Percentiles rank a stretch among this genome's conserved stretches.
These are phyloP conservation scores for Xylogone sp. DNA, from an alignment of 2,329 filamentous ascomycete genomes.

Conservation along the genomic window DNA sequence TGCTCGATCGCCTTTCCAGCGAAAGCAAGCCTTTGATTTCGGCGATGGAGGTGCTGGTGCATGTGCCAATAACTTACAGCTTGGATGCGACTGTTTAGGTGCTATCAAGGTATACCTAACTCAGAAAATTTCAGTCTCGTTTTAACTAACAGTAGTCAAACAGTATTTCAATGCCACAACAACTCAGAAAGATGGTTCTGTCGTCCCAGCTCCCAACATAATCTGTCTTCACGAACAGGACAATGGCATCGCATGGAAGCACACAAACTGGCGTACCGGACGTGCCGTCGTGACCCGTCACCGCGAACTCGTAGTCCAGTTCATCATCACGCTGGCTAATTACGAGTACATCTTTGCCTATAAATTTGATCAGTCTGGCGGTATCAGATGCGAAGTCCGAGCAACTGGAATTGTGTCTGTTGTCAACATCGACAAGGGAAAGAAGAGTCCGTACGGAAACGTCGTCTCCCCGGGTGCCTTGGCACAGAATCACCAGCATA, in stretches of 20 bases:
- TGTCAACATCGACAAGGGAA: slow-evolving; percentile 52
- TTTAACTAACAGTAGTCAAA: slow-evolving; percentile 13
- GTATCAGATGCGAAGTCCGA: slow-evolving; percentile 56
- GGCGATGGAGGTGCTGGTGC: slow-evolving; percentile 63
- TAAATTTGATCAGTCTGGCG: slow-evolving; percentile 60
- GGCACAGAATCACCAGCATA: slow-evolving; percentile 57
- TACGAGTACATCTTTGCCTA: slow-evolving; percentile 68
- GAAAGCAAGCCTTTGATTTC: slow-evolving; percentile 67
- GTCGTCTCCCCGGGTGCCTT: slow-evolving; percentile 58
- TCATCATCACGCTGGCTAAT: slow-evolving; percentile 65
- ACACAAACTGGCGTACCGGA: slow-evolving; percentile 64
- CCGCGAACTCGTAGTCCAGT: slow-evolving; percentile 62
- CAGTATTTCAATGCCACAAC: slow-evolving; percentile 55
- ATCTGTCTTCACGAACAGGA: slow-evolving; percentile 69
- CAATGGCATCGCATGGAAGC: slow-evolving; percentile 66
- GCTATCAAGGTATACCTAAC: slow-evolving; percentile 48
- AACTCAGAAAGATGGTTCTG: slow-evolving; percentile 49
- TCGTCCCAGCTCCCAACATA: slow-evolving; percentile 53
- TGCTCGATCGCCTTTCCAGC: slow-evolving; percentile 56
- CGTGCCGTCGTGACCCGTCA: slow-evolving; percentile 58
- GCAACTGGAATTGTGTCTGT: slow-evolving; percentile 61
- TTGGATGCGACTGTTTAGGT: slow-evolving; percentile 68
- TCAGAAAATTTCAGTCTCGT: neutral
- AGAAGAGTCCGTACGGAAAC: slow-evolving; percentile 51
- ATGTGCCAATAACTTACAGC: slow-evolving; percentile 60